Evolutionary conservation across 306 rosid genomes (phyloP).

Genomic region (Corylus americana): DNA sequence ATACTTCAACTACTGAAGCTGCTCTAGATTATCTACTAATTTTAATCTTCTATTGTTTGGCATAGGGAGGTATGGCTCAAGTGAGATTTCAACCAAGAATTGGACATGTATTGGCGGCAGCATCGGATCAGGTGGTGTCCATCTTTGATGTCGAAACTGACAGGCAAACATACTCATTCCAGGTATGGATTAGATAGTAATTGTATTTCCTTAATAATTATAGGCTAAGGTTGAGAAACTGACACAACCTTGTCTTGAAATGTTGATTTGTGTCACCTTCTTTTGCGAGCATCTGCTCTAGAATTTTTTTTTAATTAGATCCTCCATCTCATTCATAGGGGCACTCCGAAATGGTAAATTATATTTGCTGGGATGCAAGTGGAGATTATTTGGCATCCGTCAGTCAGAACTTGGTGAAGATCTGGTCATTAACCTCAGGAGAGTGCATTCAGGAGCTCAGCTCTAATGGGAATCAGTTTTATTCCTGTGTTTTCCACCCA

Average conservation of each 20-base stretch:
- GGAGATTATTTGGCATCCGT: conserved; percentile 51
- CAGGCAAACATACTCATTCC: conserved; percentile 38
- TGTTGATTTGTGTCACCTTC: not conserved
- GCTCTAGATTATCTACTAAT: not conserved
- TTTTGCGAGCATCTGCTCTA: conserved; percentile 1
- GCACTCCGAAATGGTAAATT: conserved; percentile 47
- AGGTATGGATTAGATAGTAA: conserved; percentile 28
- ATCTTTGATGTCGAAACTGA: conserved; percentile 49
- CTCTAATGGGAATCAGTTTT: conserved; percentile 37
- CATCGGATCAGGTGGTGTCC: conserved; percentile 48
- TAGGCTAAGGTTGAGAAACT: conserved; percentile 10
- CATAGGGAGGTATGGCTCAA: conserved; percentile 48
- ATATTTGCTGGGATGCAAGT: conserved; percentile 50
- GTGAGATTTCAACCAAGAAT: conserved; percentile 58
- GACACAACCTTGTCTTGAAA: not conserved
- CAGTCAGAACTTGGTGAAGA: conserved; percentile 47
- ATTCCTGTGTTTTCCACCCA: conserved; percentile 58
- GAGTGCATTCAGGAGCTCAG: conserved; percentile 49
- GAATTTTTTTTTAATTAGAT: conserved; percentile 15
- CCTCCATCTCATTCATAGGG: conserved; percentile 34
- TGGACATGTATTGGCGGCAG: conserved; percentile 48
- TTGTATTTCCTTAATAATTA: not conserved
- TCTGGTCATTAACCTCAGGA: conserved; percentile 48
- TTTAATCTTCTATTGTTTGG: conserved; percentile 18
- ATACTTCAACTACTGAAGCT: not conserved